Base-by-base conservation (phyloP, 306 rosid species). In the Corylus heterophylla region DNA sequence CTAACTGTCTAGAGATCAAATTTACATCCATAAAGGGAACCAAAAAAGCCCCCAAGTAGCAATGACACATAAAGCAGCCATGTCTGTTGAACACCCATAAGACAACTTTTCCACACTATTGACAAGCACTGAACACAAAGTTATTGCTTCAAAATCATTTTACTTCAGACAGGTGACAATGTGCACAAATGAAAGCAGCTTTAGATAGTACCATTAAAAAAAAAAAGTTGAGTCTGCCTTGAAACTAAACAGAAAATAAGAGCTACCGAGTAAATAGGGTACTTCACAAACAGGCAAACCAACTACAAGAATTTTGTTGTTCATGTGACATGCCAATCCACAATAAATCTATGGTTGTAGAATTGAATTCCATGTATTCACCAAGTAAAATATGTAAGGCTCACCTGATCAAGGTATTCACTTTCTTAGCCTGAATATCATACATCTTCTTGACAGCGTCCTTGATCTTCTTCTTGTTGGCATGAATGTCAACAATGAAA, bases 401-500 rank as follows among this genome's bases (percentile, higher is more conserved):
- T 74, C 61, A 91, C 98, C 97, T 93, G 89, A 91, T 93, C 89
- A 93, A 77, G 64, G 98, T 91, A 77, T 93, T 91, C 55, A 93
- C 97, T 84, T 93, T 93, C 92, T 89, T 93, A 12, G 98, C 85
- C 78, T 91, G 98, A 75, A 93, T 91, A 70, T 93, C 98, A 1
- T 91, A 93, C 98, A 93, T 91, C 79, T 93, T 93, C 83, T 88
- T 91, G 22, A 93, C 97, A 0, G 97, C 97, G 79, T 86, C 90
- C 88, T 93, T 93, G 2, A 93, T 93, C 90, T 91, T 93, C 86
- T 93, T 93, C 87, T 93, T 93, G 87, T 93, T 92, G 4, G 98
- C 97, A 39, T 94, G 93, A 2, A 93, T 74, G 83, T 93, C 97
- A 49, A 93, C 98, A 76, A 93, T 89, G 73, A 93, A 93, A 29